Evolutionary conservation across 106 monocot genomes (phyloP).

Genomic region (Dendrobium huoshanense): DNA sequence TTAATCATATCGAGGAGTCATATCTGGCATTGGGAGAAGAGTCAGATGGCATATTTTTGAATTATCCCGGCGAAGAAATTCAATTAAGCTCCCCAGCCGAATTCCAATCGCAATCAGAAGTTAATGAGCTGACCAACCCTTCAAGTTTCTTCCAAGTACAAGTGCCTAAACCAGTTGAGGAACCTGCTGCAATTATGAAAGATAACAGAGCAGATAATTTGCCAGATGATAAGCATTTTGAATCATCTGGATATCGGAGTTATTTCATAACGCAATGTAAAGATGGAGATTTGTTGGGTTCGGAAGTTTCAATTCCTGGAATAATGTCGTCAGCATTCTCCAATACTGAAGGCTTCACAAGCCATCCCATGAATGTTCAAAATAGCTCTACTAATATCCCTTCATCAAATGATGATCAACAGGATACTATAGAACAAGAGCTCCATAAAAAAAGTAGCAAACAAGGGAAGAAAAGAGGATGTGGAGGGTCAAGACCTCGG

Average conservation of each 20-base stretch:
- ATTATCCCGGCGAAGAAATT: slow-evolving; percentile 25
- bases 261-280: slow-evolving; percentile 31
- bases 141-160: not conserved
- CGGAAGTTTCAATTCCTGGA: slow-evolving; percentile 12
- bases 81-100: not conserved
- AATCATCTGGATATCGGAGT: slow-evolving; percentile 2
- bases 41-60: not conserved
- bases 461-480: slow-evolving; percentile 13
- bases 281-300: slow-evolving; percentile 14
- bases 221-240: slow-evolving; percentile 19
- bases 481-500: slow-evolving; percentile 52
- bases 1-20: not conserved
- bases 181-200: slow-evolving; percentile 10
- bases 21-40: slow-evolving; percentile 12
- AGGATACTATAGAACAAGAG: not conserved
- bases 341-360: slow-evolving; percentile 5
- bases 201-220: slow-evolving; percentile 21
- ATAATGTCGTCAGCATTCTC: slow-evolving; percentile 1
- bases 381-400: slow-evolving; percentile 12
- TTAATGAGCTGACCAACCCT: too few relatives aligned
- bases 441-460: slow-evolving; percentile 16
- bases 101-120: not conserved
- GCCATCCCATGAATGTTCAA: slow-evolving; percentile 8
- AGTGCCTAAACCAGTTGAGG: slow-evolving; percentile 9
- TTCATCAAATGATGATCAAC: slow-evolving; percentile 14